Evolutionary conservation across 352 stramenopile species (phyloP).

Genomic region (Phytophthora palmivora): DNA sequence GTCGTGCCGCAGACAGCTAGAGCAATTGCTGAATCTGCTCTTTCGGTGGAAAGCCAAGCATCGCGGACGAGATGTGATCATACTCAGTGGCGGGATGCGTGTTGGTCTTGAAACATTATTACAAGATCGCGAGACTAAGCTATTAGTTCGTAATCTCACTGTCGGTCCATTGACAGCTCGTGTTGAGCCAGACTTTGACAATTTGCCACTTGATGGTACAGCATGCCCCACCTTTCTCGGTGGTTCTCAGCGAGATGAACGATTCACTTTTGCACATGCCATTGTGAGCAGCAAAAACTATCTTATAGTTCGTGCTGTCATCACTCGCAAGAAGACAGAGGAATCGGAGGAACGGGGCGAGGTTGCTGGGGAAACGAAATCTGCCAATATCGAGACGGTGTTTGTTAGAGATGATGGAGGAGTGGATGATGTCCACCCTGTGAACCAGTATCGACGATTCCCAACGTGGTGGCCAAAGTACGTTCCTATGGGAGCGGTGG

Average conservation of each 20-base stretch:
- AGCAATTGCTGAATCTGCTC: constrained; percentile 71
- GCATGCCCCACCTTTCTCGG: constrained; percentile 61
- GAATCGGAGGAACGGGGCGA: not conserved
- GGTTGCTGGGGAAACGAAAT: constrained; percentile 18
- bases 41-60: constrained; percentile 84
- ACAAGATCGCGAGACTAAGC: constrained; percentile 47
- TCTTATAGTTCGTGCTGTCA: constrained; percentile 43
- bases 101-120: constrained; percentile 73
- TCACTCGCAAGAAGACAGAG: constrained; percentile 29
- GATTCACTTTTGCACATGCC: constrained; percentile 64
- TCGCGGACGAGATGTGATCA: constrained; percentile 65
- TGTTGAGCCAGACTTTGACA: constrained; percentile 52
- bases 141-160: constrained; percentile 67
- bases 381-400: constrained; percentile 46
- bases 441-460: constrained; percentile 49
- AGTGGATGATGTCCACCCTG: constrained; percentile 39
- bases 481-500: constrained; percentile 60
- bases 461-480: constrained; percentile 68
- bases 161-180: constrained; percentile 64
- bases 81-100: constrained; percentile 74
- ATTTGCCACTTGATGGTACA: constrained; percentile 52
- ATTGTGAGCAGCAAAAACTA: constrained; percentile 68
- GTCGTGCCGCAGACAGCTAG: constrained; percentile 66
- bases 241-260: constrained; percentile 41
- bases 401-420: constrained; percentile 52